Base-by-base conservation (phyloP, 164 flowering plant species). In the Saururus chinensis region DNA sequence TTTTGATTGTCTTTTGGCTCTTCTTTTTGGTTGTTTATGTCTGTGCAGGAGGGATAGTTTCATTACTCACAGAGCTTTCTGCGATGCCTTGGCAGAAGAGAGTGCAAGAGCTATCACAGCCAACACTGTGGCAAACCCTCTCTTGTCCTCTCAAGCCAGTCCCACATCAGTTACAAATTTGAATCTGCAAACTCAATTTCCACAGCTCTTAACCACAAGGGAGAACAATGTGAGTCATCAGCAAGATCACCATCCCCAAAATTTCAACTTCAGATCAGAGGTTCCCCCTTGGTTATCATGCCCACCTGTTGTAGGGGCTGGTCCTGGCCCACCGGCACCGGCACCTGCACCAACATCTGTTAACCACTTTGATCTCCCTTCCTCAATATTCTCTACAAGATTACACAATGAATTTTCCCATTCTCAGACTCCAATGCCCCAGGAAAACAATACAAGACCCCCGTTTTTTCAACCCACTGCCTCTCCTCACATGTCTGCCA, bases 1-100 rank as follows among this genome's bases (percentile, higher is more conserved):
- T 30, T 30, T 30, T 30, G 2, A 2, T 45, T 2, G 17, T 45
- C 17, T 17, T 45, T 45, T 45, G 49, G 19, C 23, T 53, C n/a
- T 20, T 40, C 21, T 53, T 63, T 53, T 63, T 63, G 58, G 64
- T 23, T 45, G 40, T 3, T 63, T 63, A 21, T 40, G 51, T 20
- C 16, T 52, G 70, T 68, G 60, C 88, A 92, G 98, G 86, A 87
- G 95, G 71, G 98, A 92, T 67, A 92, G 98, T 68, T 92, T 89
- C 70, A 85, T 89, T 57, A 92, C 98, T 0, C 98, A 92, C 77
- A 84, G 96, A 76, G 96, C 98, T 13, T 89, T 92, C 69, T 92
- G 98, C 64, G 96, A 92, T 74, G 96, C 49, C 49, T 45, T 45
- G 14, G 7, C 49, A 45, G 49, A 45, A 45, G 49, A 45, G 49